phyloP scores from a whole-genome alignment of 78 protist species.

The Cavenderia fasciculata region DNA sequence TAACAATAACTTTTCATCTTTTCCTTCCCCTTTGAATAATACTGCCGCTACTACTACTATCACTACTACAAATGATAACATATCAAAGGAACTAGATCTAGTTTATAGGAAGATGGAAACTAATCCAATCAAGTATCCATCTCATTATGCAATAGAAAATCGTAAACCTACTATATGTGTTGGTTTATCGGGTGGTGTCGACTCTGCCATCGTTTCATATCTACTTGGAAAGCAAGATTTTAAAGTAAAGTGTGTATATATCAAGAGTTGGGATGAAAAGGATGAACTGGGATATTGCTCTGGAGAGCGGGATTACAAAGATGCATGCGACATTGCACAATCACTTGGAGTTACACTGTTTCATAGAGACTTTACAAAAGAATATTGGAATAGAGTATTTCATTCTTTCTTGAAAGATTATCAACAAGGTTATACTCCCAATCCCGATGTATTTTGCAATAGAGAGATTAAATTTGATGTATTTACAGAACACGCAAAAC shows the following conservation, averaged over 20 bases:
- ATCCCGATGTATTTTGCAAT: slow-evolving; percentile 92
- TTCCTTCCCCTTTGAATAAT: too few relatives aligned
- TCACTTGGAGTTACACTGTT: slow-evolving; percentile 55
- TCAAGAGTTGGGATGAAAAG: slow-evolving; percentile 87
- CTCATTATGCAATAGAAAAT: too few relatives aligned
- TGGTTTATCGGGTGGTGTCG: slow-evolving; percentile 88
- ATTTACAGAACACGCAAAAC: slow-evolving; percentile 60
- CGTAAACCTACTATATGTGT: slow-evolving; percentile 69
- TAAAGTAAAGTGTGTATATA: slow-evolving; percentile 79
- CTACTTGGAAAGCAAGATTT: slow-evolving; percentile 69
- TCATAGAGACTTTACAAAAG: slow-evolving; percentile 79
- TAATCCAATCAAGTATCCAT: too few relatives aligned
- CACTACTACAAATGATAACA: too few relatives aligned
- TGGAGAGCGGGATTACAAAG: slow-evolving; percentile 74
- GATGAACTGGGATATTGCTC: slow-evolving; percentile 84
- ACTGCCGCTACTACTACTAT: too few relatives aligned
- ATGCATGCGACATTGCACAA: slow-evolving; percentile 69
- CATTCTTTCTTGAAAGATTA: slow-evolving; percentile 73
- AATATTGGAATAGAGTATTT: slow-evolving; percentile 93
- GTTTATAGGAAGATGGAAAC: too few relatives aligned
- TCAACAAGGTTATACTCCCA: slow-evolving; percentile 87
- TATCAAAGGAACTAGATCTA: too few relatives aligned
- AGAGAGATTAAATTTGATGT: slow-evolving; percentile 86
- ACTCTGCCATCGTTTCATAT: slow-evolving; percentile 76
- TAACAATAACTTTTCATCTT: too few relatives aligned